These are phyloP conservation scores for Laguncularia racemosa DNA, from an alignment of 345 rosid genomes.

Conservation along the genomic window DNA sequence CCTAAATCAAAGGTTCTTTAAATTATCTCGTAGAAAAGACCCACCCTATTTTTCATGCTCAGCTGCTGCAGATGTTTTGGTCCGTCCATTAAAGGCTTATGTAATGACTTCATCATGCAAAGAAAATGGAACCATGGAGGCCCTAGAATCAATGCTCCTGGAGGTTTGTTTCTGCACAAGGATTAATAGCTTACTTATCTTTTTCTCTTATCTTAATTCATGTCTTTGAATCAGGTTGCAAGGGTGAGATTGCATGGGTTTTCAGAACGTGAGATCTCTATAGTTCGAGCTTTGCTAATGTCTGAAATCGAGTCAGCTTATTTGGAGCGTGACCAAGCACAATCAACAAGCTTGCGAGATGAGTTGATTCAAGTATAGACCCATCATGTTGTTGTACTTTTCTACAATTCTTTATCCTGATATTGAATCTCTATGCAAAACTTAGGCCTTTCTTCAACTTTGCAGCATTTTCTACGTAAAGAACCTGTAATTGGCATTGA, in stretches of 20 bases:
- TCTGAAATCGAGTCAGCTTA: constrained; percentile 91
- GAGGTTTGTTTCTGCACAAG: constrained; percentile 44
- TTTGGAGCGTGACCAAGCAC: constrained; percentile 92
- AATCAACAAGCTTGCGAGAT: constrained; percentile 79
- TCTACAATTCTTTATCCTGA: constrained; percentile 2
- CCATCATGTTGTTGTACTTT: constrained; percentile 3
- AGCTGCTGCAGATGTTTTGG: constrained; percentile 69
- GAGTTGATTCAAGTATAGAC: constrained; percentile 72
- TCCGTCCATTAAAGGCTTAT: constrained; percentile 67
- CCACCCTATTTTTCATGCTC: constrained; percentile 93
- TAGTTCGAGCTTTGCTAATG: constrained; percentile 75
- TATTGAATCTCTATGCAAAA: background rate
- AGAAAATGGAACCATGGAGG: constrained; percentile 71
- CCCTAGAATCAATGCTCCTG: constrained; percentile 79
- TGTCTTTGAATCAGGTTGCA: constrained; percentile 55
- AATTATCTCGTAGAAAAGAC: constrained; percentile 64
- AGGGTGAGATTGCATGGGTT: constrained; percentile 86
- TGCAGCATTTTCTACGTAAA: constrained; percentile 53
- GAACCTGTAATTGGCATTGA: constrained; percentile 89
- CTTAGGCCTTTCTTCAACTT: constrained; percentile 2
- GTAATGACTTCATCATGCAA: constrained; percentile 77
- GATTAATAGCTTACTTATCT: background rate
- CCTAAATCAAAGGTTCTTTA: constrained; percentile 81
- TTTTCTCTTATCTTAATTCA: constrained; percentile 9
- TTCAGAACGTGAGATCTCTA: constrained; percentile 81